A percentile compares a stretch with the other conserved stretches of the same genome.
phyloP scores from a whole-genome alignment of 257 asterid species.

The Plantago ovata region DNA sequence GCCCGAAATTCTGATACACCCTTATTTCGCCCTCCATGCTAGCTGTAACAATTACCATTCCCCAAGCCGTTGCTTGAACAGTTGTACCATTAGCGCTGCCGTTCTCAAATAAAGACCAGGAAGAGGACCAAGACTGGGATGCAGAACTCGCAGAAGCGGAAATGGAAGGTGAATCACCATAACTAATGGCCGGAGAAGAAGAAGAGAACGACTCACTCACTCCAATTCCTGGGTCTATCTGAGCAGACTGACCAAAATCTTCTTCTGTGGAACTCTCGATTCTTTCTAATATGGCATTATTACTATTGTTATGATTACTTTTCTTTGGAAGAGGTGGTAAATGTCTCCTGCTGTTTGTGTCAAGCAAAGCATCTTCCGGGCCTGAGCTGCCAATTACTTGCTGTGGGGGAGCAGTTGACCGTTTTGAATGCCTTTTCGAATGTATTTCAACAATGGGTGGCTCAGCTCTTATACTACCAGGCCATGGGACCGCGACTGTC shows the following conservation, averaged over 20 bases:
- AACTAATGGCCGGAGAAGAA: constrained; percentile 32
- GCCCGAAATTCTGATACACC: constrained; percentile 86
- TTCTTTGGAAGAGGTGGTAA: constrained; percentile 73
- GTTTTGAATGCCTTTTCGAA: constrained; percentile 69
- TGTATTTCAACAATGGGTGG: constrained; percentile 63
- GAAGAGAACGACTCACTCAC: constrained; percentile 41
- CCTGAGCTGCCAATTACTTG: constrained; percentile 23
- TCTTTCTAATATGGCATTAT: constrained; percentile 21
- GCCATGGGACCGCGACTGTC: constrained; percentile 80
- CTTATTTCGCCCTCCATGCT: constrained; percentile 77
- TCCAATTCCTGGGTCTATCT: constrained; percentile 59
- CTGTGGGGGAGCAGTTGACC: constrained; percentile 28
- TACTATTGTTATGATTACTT: constrained; percentile 3
- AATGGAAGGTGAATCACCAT: constrained; percentile 42
- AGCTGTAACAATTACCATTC: constrained; percentile 75
- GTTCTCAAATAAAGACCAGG: constrained; percentile 31
- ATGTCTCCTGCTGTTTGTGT: constrained; percentile 37
- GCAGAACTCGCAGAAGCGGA: constrained; percentile 36
- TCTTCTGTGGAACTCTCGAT: constrained; percentile 38
- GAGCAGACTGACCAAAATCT: constrained; percentile 37
- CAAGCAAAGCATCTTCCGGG: constrained; percentile 27
- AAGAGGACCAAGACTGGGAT: constrained; percentile 47
- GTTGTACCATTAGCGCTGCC: constrained; percentile 39
- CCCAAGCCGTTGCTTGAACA: constrained; percentile 95
- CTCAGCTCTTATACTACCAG: constrained; percentile 47